These are phyloP conservation scores for Suhomyces prunicola DNA, from an alignment of 805 yeast species.

Conservation along the genomic window DNA sequence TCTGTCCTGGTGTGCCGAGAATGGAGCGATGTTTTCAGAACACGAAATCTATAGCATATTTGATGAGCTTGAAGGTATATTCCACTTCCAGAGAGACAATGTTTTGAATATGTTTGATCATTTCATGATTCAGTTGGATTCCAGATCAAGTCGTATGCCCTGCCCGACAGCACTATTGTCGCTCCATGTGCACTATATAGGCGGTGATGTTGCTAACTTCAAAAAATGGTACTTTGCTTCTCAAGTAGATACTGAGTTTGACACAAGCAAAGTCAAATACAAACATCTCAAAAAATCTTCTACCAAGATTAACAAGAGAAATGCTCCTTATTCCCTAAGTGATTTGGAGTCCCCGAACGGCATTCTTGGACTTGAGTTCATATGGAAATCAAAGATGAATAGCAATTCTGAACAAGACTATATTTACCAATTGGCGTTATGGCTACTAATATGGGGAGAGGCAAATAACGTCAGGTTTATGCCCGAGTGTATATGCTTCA, in stretches of 20 bases:
- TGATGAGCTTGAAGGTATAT: conserved; percentile 51
- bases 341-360: conserved; percentile 16
- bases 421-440: conserved; percentile 62
- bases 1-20: conserved; percentile 14
- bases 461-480: conserved; percentile 60
- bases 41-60: conserved; percentile 63
- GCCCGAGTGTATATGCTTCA: conserved; percentile 41
- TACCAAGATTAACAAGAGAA: conserved; percentile 27
- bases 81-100: conserved; percentile 85
- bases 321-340: conserved; percentile 27
- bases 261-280: conserved; percentile 33
- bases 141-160: conserved; percentile 77
- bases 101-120: conserved; percentile 79
- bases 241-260: conserved; percentile 65
- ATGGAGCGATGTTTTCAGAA: conserved; percentile 15
- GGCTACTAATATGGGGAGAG: conserved; percentile 71
- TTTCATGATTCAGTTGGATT: conserved; percentile 76
- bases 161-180: conserved; percentile 70
- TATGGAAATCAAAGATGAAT: conserved; percentile 71
- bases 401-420: conserved; percentile 52
- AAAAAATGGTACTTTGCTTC: conserved; percentile 92
- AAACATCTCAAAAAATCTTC: neutral
- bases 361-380: conserved; percentile 25
- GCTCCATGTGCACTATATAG: conserved; percentile 87
- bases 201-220: conserved; percentile 84